Evolutionary conservation across 805 yeast species (phyloP).

Genomic region (Jamesozyma piceae): DNA sequence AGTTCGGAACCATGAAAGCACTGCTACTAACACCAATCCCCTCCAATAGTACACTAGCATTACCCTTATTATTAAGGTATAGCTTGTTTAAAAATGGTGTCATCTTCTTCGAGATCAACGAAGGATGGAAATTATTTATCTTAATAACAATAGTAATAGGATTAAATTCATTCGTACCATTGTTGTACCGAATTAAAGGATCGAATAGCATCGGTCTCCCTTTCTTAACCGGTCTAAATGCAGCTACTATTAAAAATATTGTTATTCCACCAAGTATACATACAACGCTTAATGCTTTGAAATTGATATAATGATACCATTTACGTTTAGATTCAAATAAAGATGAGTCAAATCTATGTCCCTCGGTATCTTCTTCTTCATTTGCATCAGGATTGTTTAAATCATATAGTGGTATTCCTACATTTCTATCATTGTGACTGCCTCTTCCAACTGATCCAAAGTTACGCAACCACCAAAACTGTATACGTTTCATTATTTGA

Average conservation of each 20-base stretch:
- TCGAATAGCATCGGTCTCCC: conserved; percentile 6
- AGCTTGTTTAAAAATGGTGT: conserved; percentile 53
- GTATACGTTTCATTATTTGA: conserved; percentile 9
- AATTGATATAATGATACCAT: background rate
- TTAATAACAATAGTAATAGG: conserved; percentile 79
- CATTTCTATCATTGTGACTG: background rate
- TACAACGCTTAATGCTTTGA: background rate
- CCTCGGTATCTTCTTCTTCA: conserved; percentile 1
- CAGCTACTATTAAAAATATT: background rate
- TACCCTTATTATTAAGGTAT: background rate
- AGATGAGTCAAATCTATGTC: background rate
- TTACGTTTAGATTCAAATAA: background rate
- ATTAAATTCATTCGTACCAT: conserved; percentile 60
- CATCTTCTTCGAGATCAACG: conserved; percentile 51
- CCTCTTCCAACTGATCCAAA: background rate
- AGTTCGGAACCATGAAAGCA: conserved; percentile 58
- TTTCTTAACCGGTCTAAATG: background rate
- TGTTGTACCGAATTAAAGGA: conserved; percentile 25
- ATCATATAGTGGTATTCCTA: conserved; percentile 19
- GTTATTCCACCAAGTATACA: background rate
- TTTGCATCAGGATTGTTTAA: conserved; percentile 11
- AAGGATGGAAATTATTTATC: conserved; percentile 87
- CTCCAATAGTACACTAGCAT: background rate
- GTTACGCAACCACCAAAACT: conserved; percentile 5
- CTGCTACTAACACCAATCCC: background rate